Evolutionary conservation across 148 eudicot genomes (phyloP), one percentile per base, ranked within the genome.

Genomic region (Arctostaphylos glauca): DNA sequence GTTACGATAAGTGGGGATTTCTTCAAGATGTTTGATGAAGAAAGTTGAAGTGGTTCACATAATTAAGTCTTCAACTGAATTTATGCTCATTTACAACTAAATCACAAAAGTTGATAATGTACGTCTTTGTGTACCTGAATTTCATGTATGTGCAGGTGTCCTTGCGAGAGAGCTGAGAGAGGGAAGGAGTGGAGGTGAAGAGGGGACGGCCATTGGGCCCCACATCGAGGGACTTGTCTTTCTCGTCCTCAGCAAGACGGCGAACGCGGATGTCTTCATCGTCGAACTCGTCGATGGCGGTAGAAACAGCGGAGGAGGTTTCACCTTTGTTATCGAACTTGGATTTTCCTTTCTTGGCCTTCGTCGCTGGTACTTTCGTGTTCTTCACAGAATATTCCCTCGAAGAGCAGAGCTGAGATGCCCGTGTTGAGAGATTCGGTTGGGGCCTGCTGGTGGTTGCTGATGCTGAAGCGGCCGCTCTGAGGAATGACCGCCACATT

Each of bases 161-260:
- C 25, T 85, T 84, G 12, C 81, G 81, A 44, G 89, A 86, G 79
- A 96, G 93, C 46, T 79, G 83, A 38, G 98, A 90, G 7, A 96
- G 82, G 1, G 91, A 85, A 25, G 84, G 19, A 7, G 87, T 82
- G 31, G 91, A 70, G 2, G 93, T 93, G 81, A 96, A 96, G 4
- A 96, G 90, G 3, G 97, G 89, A 5, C 84, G 85, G 5, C 95
- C 98, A 59, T 92, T 89, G 71, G 94, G 91, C 21, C 99, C 99
- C 14, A 94, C 89, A n/a, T 96, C 95, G n/a, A 96, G 92, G 19
- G 97, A 85, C 70, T 85, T 90, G 60, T 94, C 82, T 47, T 83
- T 87, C 62, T 92, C 98, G 62, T 96, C 98, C 48, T 88, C 93
- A 1, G 89, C 89, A 15, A 96, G 88, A 77, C 49, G 86, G 46